Evolutionary conservation across 305 asterid species (phyloP).

Genomic region (Ruellia speciosa): DNA sequence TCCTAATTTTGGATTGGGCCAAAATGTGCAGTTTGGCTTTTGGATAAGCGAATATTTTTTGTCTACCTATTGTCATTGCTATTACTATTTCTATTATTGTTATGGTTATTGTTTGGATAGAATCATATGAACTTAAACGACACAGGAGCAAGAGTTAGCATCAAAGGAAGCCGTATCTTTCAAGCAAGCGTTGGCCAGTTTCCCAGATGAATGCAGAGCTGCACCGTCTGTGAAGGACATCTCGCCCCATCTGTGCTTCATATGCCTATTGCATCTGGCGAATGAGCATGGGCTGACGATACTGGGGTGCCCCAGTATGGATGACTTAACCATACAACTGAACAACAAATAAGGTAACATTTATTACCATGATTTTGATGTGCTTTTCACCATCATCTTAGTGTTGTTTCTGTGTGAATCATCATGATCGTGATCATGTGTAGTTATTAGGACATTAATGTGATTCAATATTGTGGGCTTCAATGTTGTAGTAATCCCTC

Average conservation of each 20-base stretch:
- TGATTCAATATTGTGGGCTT: too few species aligned
- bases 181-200: constrained; percentile 43
- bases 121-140: constrained; percentile 1
- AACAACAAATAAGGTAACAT: constrained; percentile 4
- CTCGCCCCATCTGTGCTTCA: constrained; percentile 79
- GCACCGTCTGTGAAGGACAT: constrained; percentile 48
- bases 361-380: too few species aligned
- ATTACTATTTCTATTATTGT: background rate
- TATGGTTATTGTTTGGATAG: background rate
- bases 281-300: constrained; percentile 67
- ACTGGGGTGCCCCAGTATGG: constrained; percentile 42
- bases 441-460: too few species aligned
- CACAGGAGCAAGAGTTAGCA: constrained; percentile 17
- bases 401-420: too few species aligned
- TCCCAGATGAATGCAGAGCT: constrained; percentile 54
- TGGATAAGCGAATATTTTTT: too few species aligned
- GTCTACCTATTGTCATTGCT: too few species aligned
- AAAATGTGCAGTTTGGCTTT: too few species aligned
- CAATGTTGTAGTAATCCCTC: too few species aligned
- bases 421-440: too few species aligned
- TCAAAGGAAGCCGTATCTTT: constrained; percentile 40
- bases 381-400: too few species aligned
- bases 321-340: constrained; percentile 53
- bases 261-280: constrained; percentile 76
- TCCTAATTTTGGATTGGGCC: too few species aligned